Base-by-base conservation (phyloP, 441 rosid species). In the Omphalea diandra region DNA sequence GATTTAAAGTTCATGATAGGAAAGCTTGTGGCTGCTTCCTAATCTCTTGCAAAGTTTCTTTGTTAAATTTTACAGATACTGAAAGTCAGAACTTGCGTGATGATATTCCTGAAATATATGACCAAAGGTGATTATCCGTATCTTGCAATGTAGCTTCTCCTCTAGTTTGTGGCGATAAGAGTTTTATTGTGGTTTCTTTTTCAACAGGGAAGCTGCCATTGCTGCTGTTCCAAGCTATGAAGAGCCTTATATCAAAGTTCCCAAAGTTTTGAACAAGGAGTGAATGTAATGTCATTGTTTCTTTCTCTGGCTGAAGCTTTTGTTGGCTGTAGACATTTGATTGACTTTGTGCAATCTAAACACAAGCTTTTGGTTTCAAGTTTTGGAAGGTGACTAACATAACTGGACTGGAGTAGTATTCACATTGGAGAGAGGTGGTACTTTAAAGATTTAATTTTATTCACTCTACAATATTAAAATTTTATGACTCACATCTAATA, bases 221-320 rank as follows among this genome's bases (percentile, higher is more conserved):
- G 85, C 83, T 24, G 78, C 84, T 56, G 60, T 87, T 72, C 98
- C 98, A 56, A 85, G 87, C 78, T 90, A 83, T 43, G 89, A 86
- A 71, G 91, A 89, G 47, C 81, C 90, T 14, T 84, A 83, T 63
- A 75, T 88, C 77, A 84, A 79, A 74, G 90, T 88, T 46, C 90
- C 93, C 20, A 89, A 86, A 81, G 89, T 93, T 64, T 76, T 93
- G 68, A 93, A 84, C 85, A 89, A 89, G 76, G 92, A 89, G 71
- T 88, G 70, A 77, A 43, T 33, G 18, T 26, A 17, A 14, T 22
- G 72, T 61, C 8, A 22, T 35, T 31, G 26, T 8, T 18, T 29
- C 38, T 17, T 58, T 32, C 26, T 22, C 9, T 50, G 24, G 18
- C 18, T 18, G 2, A 17, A n/a, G n/a, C 5, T 18, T 47, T 47